phyloP scores from a whole-genome alignment of 2,329 filamentous ascomycete genomes.

The Diplodia scrobiculata region DNA sequence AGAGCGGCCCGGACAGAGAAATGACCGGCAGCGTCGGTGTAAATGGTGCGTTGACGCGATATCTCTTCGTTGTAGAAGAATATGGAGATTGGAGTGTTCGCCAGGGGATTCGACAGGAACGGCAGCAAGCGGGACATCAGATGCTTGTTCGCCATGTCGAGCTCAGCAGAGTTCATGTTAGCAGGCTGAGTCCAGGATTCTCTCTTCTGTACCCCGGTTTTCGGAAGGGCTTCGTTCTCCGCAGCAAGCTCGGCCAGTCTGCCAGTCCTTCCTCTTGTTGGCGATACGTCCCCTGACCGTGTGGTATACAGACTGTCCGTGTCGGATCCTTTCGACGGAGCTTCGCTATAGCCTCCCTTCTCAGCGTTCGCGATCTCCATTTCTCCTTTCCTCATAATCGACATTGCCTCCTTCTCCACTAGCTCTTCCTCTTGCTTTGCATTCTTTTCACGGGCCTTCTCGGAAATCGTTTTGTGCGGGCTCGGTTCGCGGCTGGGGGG shows the following conservation, averaged over 20 bases:
- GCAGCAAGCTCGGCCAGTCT: conserved; percentile 4
- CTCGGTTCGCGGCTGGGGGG: conserved; percentile 51
- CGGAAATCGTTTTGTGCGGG: conserved; percentile 44
- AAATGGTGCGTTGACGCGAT: conserved; percentile 80
- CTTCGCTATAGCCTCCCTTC: conserved; percentile 73
- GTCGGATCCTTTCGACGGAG: conserved; percentile 53
- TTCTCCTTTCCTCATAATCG: conserved; percentile 72
- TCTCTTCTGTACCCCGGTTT: conserved; percentile 51
- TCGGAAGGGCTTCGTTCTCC: conserved; percentile 32
- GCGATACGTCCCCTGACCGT: conserved; percentile 39
- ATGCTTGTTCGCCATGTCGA: conserved; percentile 78
- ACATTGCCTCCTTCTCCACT: conserved; percentile 73
- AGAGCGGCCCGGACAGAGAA: conserved; percentile 78
- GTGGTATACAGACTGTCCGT: conserved; percentile 45
- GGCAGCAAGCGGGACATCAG: conserved; percentile 85
- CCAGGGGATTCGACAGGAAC: conserved; percentile 82
- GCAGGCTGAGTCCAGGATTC: conserved; percentile 54
- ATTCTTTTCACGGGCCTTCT: conserved; percentile 53
- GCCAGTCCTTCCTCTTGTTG: conserved; percentile 32
- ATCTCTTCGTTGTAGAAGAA: conserved; percentile 90
- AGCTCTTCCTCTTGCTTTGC: conserved; percentile 62
- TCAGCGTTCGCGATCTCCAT: conserved; percentile 70
- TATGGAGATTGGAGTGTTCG: conserved; percentile 76
- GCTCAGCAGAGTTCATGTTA: conserved; percentile 74
- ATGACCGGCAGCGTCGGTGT: conserved; percentile 86